These are phyloP conservation scores for Claviceps monticola DNA, from an alignment of 2,329 filamentous ascomycete genomes.

Conservation along the genomic window DNA sequence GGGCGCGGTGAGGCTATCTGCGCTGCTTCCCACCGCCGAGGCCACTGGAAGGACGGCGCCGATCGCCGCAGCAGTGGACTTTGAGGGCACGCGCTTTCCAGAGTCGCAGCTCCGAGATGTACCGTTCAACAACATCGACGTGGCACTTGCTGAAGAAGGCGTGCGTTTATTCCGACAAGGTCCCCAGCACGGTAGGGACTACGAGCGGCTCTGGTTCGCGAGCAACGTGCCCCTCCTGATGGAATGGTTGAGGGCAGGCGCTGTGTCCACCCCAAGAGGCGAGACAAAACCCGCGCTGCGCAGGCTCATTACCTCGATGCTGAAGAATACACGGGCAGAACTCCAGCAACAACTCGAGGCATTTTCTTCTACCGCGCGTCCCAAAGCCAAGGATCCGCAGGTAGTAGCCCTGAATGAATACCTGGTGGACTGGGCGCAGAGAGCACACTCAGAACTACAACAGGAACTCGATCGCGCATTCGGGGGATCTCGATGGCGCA, in stretches of 20 bases:
- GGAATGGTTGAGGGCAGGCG: conserved; percentile 48
- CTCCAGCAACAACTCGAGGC: conserved; percentile 37
- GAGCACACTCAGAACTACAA: conserved; percentile 71
- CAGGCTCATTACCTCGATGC: conserved; percentile 51
- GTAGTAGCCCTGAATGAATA: conserved; percentile 36
- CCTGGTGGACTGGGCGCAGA: conserved; percentile 61
- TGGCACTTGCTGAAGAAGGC: conserved; percentile 46
- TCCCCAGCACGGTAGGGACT: conserved; percentile 54
- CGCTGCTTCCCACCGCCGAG: conserved; percentile 27
- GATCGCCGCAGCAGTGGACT: conserved; percentile 43
- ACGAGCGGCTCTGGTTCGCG: conserved; percentile 59
- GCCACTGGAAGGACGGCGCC: conserved; percentile 17
- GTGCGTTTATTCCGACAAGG: conserved; percentile 55
- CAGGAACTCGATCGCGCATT: conserved; percentile 69
- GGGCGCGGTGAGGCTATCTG: conserved; percentile 44
- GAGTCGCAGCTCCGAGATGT: conserved; percentile 19
- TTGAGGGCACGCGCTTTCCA: conserved; percentile 33
- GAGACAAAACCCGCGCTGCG: conserved; percentile 52
- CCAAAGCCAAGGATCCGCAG: conserved; percentile 18
- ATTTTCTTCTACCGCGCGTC: conserved; percentile 21
- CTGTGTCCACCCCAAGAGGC: conserved; percentile 25
- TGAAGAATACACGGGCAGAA: conserved; percentile 37
- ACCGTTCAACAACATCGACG: conserved; percentile 47
- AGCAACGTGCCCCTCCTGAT: conserved; percentile 54
- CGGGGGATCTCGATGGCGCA: conserved; percentile 60